Conservation (phyloP, 306 rosid genomes). For the Leucaena leucocephala region DNA sequence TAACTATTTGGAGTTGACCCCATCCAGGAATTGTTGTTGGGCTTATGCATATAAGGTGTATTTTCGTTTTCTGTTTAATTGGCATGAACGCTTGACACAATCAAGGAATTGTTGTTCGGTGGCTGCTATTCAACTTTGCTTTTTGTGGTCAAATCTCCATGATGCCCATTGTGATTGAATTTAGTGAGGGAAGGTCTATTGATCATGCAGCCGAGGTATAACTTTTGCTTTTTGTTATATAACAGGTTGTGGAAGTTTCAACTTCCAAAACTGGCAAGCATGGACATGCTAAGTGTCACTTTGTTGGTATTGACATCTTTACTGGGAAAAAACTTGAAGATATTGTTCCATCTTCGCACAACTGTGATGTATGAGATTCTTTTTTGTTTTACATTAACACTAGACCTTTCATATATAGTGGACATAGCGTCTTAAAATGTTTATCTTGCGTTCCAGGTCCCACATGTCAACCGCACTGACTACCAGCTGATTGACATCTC, state of each 20-base stretch:
- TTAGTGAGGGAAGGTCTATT: not conserved
- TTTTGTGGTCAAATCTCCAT: not conserved
- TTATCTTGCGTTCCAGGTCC: not conserved
- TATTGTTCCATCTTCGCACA: constrained; percentile 90
- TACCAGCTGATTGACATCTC: no score
- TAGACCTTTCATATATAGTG: not conserved
- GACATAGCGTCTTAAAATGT: constrained; percentile 4
- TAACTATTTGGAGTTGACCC: not conserved
- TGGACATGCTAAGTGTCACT: constrained; percentile 71
- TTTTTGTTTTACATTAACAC: not conserved
- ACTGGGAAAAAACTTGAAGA: constrained; percentile 91
- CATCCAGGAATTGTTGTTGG: not conserved
- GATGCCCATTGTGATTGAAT: not conserved
- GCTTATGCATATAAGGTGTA: no score
- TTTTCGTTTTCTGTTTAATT: no score
- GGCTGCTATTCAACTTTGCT: not conserved
- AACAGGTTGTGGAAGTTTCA: constrained; percentile 94
- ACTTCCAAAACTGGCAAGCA: constrained; percentile 97
- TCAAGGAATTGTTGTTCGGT: no score
- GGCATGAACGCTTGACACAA: no score
- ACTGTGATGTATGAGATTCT: not conserved
- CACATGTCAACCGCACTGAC: no score
- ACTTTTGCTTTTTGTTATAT: constrained; percentile 16
- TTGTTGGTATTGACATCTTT: constrained; percentile 64
- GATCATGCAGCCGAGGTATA: not conserved